Base-by-base conservation (phyloP, 176 grass and related monocot genomes). In the Aegilops bicornis region DNA sequence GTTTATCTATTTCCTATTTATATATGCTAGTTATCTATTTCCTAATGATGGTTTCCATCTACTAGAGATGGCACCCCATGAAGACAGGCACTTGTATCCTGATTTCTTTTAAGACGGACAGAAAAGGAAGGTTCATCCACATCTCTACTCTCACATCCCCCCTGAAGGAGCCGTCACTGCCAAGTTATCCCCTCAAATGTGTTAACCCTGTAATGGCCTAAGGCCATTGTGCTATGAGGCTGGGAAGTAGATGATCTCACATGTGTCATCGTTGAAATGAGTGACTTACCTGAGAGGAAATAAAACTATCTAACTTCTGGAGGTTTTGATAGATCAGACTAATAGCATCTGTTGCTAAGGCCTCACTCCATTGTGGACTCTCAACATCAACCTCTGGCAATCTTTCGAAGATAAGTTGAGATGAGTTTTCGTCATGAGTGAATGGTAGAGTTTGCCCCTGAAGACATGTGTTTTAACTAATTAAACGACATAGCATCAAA, bases 241-340 rank as follows among this genome's bases (percentile, higher is more conserved):
- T 42, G 22, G 24, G 36, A 73, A 43, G 22, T 23, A 2, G 69
- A 73, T 23, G 22, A 20, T 76, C 29, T 76, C 73, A 76, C 73
- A 76, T 50, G 7, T 76, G 25, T 19, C 25, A 31, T 32, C 5
- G 16, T 54, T 20, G 16, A 76, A 19, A 52, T 52, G 43, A 76
- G 27, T 64, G 75, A 40, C 61, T 97, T 92, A 97, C 95, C 36
- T 91, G 85, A 78, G 84, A 84, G 77, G 85, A 85, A 77, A 96
- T 48, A 50, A 92, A 89, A 29, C 30, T 84, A 88, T 92, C 87
- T 65, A 98, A 84, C 77, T 84, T 91, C 78, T 96, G 84, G 42
- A 98, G 86, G 87, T 98, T 98, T 89, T 92, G 64, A 88, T 94
- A 94, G 23, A 96, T 88, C 83, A 98, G 80, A 73, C 48, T 86